phyloP scores from a whole-genome alignment of 768 basidiomycete genomes.

The Galerina sulciceps region DNA sequence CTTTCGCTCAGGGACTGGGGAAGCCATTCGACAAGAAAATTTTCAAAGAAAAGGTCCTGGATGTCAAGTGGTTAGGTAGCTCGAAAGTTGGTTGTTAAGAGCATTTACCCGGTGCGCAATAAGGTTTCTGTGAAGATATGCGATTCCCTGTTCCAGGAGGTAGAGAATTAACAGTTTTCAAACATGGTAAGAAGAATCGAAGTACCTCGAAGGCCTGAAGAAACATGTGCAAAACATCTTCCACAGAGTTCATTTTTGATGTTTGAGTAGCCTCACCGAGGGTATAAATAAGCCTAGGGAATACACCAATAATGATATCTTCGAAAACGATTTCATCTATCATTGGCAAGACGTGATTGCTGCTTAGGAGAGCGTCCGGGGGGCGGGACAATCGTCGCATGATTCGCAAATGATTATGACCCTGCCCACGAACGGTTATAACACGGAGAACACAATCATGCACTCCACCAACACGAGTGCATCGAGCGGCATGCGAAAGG shows the following conservation, averaged over 20 bases:
- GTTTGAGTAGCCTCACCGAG: not conserved
- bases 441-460: not conserved
- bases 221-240: conserved; percentile 10
- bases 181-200: not conserved
- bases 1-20: conserved; percentile 4
- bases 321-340: conserved; percentile 8
- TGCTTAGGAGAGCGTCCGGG: conserved; percentile 4
- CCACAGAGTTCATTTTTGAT: not conserved
- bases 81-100: not conserved
- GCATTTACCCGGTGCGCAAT: conserved; percentile 9
- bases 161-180: not conserved
- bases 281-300: not conserved
- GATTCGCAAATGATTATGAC: conserved; percentile 6
- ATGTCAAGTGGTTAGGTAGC: not conserved
- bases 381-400: not conserved
- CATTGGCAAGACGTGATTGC: conserved; percentile 13
- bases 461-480: not conserved
- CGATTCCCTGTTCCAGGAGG: not conserved
- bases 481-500: conserved; percentile 1
- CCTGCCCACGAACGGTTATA: conserved; percentile 5
- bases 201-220: conserved; percentile 14
- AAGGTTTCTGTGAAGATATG: conserved; percentile 5
- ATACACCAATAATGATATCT: conserved; percentile 12
- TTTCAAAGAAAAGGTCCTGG: conserved; percentile 11
- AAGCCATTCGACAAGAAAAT: conserved; percentile 10